These are phyloP conservation scores for Orychophragmus violaceus DNA, from an alignment of 345 rosid genomes.

Conservation along the genomic window DNA sequence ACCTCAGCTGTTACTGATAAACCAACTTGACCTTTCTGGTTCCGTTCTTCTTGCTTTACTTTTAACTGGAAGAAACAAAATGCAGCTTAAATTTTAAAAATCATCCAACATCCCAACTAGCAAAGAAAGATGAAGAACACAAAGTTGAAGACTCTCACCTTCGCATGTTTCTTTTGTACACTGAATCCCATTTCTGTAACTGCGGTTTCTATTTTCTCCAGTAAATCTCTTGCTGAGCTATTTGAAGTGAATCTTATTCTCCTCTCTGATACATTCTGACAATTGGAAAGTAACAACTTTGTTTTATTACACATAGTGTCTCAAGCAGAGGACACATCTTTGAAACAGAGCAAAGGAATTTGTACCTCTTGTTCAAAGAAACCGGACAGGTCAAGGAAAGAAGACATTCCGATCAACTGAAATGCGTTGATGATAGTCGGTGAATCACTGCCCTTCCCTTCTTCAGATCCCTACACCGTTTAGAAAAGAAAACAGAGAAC, in stretches of 20 bases:
- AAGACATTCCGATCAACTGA: constrained; percentile 95
- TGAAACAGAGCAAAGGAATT: neutral
- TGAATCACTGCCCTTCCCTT: constrained; percentile 44
- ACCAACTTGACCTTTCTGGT: constrained; percentile 39
- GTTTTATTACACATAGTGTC: neutral
- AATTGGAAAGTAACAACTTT: neutral
- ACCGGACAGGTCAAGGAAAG: constrained; percentile 88
- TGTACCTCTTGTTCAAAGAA: constrained; percentile 88
- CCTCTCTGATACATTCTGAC: constrained; percentile 81
- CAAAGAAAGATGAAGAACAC: neutral
- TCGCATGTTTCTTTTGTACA: constrained; percentile 75
- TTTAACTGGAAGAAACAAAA: constrained; percentile 43
- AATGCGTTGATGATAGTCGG: constrained; percentile 74
- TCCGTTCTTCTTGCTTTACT: constrained; percentile 58
- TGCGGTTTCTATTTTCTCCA: constrained; percentile 60
- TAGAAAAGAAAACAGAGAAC: constrained; percentile 1
- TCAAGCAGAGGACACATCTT: constrained; percentile 4
- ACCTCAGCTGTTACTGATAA: constrained; percentile 86
- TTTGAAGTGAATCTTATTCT: constrained; percentile 86
- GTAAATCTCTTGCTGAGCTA: constrained; percentile 61
- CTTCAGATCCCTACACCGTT: constrained; percentile 44
- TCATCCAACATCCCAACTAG: neutral
- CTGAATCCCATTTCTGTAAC: constrained; percentile 80
- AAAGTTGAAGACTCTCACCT: constrained; percentile 39
- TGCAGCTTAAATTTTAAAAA: neutral